Conservation (phyloP, 345 rosid species). For the Kernera saxatilis region DNA sequence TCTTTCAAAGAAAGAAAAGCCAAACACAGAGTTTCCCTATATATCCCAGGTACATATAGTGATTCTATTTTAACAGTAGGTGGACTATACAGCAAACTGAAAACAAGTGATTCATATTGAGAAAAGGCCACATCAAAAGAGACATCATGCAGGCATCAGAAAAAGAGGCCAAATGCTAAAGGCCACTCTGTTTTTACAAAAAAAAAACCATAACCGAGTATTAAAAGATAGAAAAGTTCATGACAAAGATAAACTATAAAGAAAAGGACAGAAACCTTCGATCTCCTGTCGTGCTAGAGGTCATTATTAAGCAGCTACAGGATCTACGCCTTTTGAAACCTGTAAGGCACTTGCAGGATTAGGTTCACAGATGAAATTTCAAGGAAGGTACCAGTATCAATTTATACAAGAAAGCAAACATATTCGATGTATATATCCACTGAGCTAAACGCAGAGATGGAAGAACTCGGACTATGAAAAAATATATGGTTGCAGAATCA, state of each 20-base stretch:
- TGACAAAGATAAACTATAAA: neutral
- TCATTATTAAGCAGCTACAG: slow-evolving; percentile 25
- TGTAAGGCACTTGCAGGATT: neutral
- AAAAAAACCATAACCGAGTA: neutral
- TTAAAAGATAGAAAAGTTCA: neutral
- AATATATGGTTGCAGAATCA: neutral
- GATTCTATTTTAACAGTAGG: neutral
- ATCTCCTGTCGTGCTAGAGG: slow-evolving; percentile 31
- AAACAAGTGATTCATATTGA: neutral
- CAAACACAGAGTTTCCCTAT: neutral
- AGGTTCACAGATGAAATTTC: neutral
- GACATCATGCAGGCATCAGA: neutral
- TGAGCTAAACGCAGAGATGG: neutral
- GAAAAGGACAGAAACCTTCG: slow-evolving; percentile 21
- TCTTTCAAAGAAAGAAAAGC: neutral
- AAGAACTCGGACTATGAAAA: neutral
- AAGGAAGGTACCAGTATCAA: neutral
- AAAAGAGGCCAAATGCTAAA: neutral
- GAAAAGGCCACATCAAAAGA: neutral
- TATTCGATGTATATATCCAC: neutral
- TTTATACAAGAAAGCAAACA: neutral
- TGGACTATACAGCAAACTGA: neutral
- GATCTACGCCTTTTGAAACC: slow-evolving; percentile 4
- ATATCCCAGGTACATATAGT: neutral
- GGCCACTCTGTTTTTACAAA: neutral